These are phyloP conservation scores for Cryptococcus amylolentus DNA, from an alignment of 1,284 basidiomycete species.

Conservation along the genomic window DNA sequence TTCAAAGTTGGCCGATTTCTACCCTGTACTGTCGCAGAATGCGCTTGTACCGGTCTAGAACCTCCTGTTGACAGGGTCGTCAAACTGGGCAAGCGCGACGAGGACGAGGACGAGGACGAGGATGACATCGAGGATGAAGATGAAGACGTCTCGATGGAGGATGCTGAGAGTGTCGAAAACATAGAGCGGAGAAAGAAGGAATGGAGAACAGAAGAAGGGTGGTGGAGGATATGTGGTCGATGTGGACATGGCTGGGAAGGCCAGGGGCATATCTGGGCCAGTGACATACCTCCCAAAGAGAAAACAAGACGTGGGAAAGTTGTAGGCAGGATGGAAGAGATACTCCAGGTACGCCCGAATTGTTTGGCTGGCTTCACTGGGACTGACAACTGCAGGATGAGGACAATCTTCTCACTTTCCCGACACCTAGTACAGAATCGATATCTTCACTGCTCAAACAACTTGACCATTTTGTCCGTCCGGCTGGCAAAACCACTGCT, in stretches of 20 bases:
- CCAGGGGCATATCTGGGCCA: constrained; percentile 61
- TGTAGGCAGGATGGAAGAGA: constrained; percentile 77
- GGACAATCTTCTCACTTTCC: constrained; percentile 69
- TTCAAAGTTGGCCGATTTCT: constrained; percentile 48
- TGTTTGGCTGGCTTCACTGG: background rate
- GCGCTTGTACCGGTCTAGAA: constrained; percentile 60
- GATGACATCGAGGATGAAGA: constrained; percentile 20
- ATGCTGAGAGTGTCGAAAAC: constrained; percentile 15
- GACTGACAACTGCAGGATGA: constrained; percentile 59
- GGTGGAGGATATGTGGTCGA: constrained; percentile 61
- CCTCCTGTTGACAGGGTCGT: constrained; percentile 52
- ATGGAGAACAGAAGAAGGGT: constrained; percentile 48
- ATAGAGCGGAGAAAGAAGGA: constrained; percentile 19
- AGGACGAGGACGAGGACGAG: constrained; percentile 25
- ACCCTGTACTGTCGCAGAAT: constrained; percentile 47
- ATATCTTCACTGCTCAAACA: constrained; percentile 64
- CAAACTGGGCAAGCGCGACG: constrained; percentile 10
- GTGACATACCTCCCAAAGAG: constrained; percentile 42
- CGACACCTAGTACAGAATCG: constrained; percentile 65
- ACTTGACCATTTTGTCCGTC: constrained; percentile 54
- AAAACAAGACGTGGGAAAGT: constrained; percentile 63
- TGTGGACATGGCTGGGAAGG: constrained; percentile 71
- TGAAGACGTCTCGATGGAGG: constrained; percentile 21
- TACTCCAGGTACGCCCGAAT: constrained; percentile 63
- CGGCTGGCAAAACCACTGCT: constrained; percentile 36